These are phyloP conservation scores for Tylopilus vinaceipallidus DNA, from an alignment of 768 basidiomycete species.

Conservation along the genomic window DNA sequence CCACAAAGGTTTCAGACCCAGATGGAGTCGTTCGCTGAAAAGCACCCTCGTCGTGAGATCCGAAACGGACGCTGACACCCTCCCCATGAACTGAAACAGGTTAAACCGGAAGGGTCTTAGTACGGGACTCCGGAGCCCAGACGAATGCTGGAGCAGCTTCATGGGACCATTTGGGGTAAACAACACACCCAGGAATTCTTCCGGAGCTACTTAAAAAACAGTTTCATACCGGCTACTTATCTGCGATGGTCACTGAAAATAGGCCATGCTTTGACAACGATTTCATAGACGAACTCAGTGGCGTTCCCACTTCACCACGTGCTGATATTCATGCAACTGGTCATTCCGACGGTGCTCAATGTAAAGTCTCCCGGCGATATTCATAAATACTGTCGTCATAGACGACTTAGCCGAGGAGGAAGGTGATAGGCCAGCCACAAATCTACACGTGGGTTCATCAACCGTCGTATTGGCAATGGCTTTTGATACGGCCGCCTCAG, in stretches of 20 bases:
- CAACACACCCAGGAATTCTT: constrained; percentile 1
- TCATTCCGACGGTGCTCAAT: no score
- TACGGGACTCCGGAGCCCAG: no score
- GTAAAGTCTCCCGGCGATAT: no score
- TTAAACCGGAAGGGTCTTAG: not conserved
- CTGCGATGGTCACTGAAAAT: not conserved
- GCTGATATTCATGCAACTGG: no score
- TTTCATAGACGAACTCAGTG: no score
- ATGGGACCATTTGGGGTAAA: not conserved
- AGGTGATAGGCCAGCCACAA: no score
- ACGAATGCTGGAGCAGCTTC: not conserved
- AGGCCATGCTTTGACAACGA: no score
- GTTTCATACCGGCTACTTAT: not conserved
- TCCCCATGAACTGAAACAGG: constrained; percentile 6
- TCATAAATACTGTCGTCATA: no score
- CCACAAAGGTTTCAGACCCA: not conserved
- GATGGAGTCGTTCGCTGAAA: not conserved
- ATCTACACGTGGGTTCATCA: no score
- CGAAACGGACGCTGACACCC: not conserved
- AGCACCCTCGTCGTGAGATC: not conserved
- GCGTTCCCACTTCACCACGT: not conserved
- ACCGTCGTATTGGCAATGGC: no score
- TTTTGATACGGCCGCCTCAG: no score
- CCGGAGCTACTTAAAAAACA: not conserved
- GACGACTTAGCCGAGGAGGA: no score